These are phyloP conservation scores for Fagus sylvatica DNA, from an alignment of 306 rosid genomes.

Conservation along the genomic window DNA sequence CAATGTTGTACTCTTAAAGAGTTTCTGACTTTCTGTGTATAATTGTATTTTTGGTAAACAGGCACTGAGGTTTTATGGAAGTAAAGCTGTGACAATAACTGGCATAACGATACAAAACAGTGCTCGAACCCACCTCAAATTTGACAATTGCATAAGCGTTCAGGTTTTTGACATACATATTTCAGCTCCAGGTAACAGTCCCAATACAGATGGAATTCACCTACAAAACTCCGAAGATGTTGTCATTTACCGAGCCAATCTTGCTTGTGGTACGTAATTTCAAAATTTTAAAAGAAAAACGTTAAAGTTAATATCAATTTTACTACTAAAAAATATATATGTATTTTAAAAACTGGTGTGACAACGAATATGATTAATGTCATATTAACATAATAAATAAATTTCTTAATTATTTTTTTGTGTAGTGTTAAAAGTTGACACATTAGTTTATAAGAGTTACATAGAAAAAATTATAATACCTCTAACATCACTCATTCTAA, in stretches of 20 bases:
- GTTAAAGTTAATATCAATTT: too few species aligned
- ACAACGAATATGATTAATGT: too few species aligned
- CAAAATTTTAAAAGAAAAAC: too few species aligned
- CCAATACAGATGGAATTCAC: constrained; percentile 85
- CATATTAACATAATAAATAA: too few species aligned
- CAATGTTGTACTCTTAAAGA: not conserved
- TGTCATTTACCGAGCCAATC: constrained; percentile 42
- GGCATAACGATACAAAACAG: constrained; percentile 74
- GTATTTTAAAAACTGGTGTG: too few species aligned
- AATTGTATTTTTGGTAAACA: constrained; percentile 5
- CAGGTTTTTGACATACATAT: constrained; percentile 45
- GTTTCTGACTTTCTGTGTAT: too few species aligned
- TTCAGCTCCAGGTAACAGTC: constrained; percentile 74
- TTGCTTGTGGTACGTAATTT: constrained; percentile 58
- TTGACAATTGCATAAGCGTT: constrained; percentile 57
- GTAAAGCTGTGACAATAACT: constrained; percentile 52
- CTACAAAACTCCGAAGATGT: constrained; percentile 59
- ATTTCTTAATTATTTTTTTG: too few species aligned
- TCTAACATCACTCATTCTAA: too few species aligned
- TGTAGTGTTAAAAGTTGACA: too few species aligned
- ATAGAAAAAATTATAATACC: too few species aligned
- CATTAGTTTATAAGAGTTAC: too few species aligned
- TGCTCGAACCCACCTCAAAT: constrained; percentile 60
- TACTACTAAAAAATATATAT: too few species aligned
- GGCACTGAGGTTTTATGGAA: constrained; percentile 79